Conservation (phyloP, 441 rosid species). For the Arabidopsis hybrid region DNA sequence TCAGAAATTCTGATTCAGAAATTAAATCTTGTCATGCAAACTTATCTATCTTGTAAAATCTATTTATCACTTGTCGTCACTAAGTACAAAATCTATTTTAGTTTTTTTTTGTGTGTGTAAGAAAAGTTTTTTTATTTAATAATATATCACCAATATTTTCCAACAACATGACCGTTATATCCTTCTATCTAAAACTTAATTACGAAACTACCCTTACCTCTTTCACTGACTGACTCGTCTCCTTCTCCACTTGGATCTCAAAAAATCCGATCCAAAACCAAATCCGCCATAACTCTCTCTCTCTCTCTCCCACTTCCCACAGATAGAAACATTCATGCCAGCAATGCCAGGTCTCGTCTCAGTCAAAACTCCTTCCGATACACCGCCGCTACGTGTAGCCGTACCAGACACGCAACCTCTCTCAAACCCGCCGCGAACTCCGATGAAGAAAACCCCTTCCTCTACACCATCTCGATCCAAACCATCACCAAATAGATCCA, state of each 20-base stretch:
- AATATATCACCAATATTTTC: background rate
- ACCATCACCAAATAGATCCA: constrained; percentile 76
- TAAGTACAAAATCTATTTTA: background rate
- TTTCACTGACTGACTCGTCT: constrained; percentile 40
- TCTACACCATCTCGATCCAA: constrained; percentile 83
- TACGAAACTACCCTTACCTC: constrained; percentile 32
- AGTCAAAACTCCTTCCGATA: constrained; percentile 78
- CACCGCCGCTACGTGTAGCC: constrained; percentile 68
- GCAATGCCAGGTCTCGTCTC: constrained; percentile 93
- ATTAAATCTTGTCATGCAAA: too few species aligned
- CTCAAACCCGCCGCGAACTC: constrained; percentile 48
- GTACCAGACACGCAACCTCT: constrained; percentile 61
- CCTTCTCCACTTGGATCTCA: constrained; percentile 39
- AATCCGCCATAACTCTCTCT: constrained; percentile 25
- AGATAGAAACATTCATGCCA: constrained; percentile 27
- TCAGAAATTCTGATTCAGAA: background rate
- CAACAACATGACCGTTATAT: constrained; percentile 26
- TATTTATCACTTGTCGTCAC: background rate
- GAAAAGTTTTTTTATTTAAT: too few species aligned
- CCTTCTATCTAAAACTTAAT: background rate
- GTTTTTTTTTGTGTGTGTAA: too few species aligned
- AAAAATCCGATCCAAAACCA: constrained; percentile 21
- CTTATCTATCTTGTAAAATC: background rate
- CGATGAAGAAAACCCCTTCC: constrained; percentile 55
- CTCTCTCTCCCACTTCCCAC: background rate